A percentile compares a stretch with the other conserved stretches of the same genome.
These are phyloP conservation scores for Phaeodactylum tricornutum DNA, from an alignment of 108 stramenopile genomes.

Conservation along the genomic window DNA sequence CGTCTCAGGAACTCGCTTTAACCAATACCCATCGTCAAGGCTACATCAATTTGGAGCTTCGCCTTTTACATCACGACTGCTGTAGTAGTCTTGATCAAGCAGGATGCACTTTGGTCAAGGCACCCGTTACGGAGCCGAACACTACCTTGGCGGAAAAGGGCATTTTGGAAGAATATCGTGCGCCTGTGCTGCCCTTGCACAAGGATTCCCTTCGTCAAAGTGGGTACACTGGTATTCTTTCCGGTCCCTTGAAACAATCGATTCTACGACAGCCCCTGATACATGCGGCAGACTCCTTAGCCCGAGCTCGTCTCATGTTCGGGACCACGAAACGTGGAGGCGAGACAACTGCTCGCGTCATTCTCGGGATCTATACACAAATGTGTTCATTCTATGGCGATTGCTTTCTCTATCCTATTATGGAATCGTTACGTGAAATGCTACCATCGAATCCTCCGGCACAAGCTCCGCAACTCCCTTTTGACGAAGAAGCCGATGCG, in stretches of 20 bases:
- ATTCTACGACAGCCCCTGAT: slow-evolving; percentile 76
- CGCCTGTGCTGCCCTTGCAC: slow-evolving; percentile 59
- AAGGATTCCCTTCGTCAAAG: slow-evolving; percentile 43
- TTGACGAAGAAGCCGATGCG: slow-evolving; percentile 67
- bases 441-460: slow-evolving; percentile 45
- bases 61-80: slow-evolving; percentile 76
- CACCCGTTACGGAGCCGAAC: slow-evolving; percentile 20
- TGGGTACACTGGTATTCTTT: slow-evolving; percentile 54
- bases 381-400: slow-evolving; percentile 78
- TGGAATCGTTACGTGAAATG: slow-evolving; percentile 59
- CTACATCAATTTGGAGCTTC: slow-evolving; percentile 73
- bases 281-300: slow-evolving; percentile 75
- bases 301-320: slow-evolving; percentile 81
- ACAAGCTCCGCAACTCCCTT: slow-evolving; percentile 62
- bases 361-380: slow-evolving; percentile 68
- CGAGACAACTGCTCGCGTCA: slow-evolving; percentile 70
- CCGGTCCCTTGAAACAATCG: slow-evolving; percentile 64
- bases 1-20: slow-evolving; percentile 65
- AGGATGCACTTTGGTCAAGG: slow-evolving; percentile 31
- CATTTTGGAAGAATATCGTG: slow-evolving; percentile 53
- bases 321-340: slow-evolving; percentile 43
- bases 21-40: slow-evolving; percentile 68
- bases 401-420: slow-evolving; percentile 69
- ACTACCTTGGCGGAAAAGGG: slow-evolving; percentile 28
- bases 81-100: slow-evolving; percentile 41